Percentiles rank a stretch among this genome's conserved stretches.
phyloP scores from a whole-genome alignment of 208 protist species.

The Wallacemonas sp. region DNA sequence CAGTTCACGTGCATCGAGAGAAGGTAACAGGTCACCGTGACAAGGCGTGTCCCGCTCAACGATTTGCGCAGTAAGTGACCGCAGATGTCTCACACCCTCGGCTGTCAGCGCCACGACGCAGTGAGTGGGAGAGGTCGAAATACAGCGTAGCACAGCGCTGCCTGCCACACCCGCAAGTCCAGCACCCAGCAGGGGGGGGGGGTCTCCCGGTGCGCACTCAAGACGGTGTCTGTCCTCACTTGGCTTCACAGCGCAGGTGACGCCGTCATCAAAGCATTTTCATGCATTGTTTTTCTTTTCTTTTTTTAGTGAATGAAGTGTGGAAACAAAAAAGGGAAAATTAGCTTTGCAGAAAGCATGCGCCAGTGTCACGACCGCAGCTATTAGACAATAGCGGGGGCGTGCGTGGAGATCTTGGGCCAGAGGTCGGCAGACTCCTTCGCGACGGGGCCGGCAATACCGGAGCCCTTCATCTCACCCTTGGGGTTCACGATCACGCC shows the following conservation, averaged over 20 bases:
- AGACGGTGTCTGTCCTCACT: too few relatives aligned
- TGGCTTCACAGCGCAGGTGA: background rate
- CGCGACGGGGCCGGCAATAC: constrained; percentile 98
- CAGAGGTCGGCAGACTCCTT: constrained; percentile 99
- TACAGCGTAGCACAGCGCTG: too few relatives aligned
- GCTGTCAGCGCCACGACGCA: too few relatives aligned
- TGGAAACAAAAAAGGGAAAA: constrained; percentile 16
- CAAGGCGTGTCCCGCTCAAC: too few relatives aligned
- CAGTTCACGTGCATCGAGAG: background rate
- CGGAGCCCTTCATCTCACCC: constrained; percentile 99
- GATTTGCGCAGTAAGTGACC: too few relatives aligned
- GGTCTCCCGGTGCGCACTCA: too few relatives aligned
- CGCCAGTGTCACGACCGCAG: background rate
- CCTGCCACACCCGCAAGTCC: too few relatives aligned
- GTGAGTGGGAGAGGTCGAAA: too few relatives aligned
- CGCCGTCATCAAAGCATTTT: too few relatives aligned
- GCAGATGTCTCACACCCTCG: too few relatives aligned
- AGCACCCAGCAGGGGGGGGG: too few relatives aligned
- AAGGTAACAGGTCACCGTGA: background rate
- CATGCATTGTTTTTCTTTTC: background rate
- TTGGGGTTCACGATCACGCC: constrained; percentile 99
- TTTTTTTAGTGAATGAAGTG: constrained; percentile 10
- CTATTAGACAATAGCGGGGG: constrained; percentile 95
- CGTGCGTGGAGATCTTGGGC: constrained; percentile 98
- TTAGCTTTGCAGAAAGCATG: constrained; percentile 15